phyloP scores from a whole-genome alignment of 73 alveolate species.

The Paramecium octaurelia region DNA sequence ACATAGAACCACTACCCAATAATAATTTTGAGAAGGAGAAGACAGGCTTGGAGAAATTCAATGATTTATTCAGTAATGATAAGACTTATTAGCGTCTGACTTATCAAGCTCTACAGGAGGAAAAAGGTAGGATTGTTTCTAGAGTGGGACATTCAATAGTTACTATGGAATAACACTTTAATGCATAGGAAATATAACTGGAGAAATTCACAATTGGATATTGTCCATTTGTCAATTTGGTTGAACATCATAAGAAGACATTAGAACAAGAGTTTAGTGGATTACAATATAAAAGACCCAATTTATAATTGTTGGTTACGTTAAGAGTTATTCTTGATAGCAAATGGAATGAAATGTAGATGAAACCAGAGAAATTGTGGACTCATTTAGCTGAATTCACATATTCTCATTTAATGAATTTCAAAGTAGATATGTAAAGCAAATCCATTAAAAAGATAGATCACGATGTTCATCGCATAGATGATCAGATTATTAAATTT shows the following conservation, averaged over 20 bases:
- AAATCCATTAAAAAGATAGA: background rate
- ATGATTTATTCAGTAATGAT: slow-evolving; percentile 13
- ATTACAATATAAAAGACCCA: background rate
- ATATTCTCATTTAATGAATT: slow-evolving; percentile 28
- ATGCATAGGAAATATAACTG: slow-evolving; percentile 23
- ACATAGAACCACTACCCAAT: background rate
- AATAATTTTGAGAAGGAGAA: background rate
- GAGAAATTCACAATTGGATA: slow-evolving; percentile 36
- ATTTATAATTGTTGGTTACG: background rate
- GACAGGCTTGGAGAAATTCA: slow-evolving; percentile 2
- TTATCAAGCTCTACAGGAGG: background rate
- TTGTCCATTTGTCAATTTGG: slow-evolving; percentile 26
- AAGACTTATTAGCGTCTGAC: background rate
- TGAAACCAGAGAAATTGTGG: background rate
- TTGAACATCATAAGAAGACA: slow-evolving; percentile 39
- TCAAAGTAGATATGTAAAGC: background rate
- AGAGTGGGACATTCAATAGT: slow-evolving; percentile 39
- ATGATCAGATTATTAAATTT: slow-evolving; percentile 4
- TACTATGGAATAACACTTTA: slow-evolving; percentile 11
- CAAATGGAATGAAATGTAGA: slow-evolving; percentile 22
- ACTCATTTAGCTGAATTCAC: background rate
- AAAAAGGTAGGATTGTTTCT: background rate
- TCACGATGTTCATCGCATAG: background rate
- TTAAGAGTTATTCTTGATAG: slow-evolving; percentile 21
- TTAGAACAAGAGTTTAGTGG: slow-evolving; percentile 25